These are phyloP conservation scores for Aspergillus ellipticus DNA, from an alignment of 495 filamentous ascomycete genomes.

Conservation along the genomic window DNA sequence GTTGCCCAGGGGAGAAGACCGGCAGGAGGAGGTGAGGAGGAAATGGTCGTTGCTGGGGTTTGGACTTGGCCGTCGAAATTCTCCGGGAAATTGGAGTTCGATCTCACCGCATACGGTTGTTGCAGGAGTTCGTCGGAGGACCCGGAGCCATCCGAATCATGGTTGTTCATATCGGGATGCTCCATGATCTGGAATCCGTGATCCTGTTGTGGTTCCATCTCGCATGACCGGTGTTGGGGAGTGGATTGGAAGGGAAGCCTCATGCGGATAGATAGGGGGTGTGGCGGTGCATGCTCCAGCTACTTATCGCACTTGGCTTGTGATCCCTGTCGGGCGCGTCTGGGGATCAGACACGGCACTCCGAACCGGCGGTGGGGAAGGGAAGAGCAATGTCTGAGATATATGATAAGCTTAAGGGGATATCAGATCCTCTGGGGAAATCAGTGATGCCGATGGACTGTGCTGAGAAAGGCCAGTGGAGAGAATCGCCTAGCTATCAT, in stretches of 20 bases:
- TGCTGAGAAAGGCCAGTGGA: too few relatives aligned
- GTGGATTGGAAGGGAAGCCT: constrained; percentile 11
- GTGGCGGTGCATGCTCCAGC: constrained; percentile 16
- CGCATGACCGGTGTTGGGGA: constrained; percentile 12
- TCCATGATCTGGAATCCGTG: constrained; percentile 42
- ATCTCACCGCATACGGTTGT: constrained; percentile 41
- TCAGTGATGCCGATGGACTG: too few relatives aligned
- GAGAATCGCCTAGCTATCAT: too few relatives aligned
- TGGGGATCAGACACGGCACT: not conserved
- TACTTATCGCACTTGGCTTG: not conserved
- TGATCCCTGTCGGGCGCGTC: not conserved
- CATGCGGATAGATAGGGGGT: constrained; percentile 18
- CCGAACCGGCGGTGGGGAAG: not conserved
- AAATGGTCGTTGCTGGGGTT: constrained; percentile 40
- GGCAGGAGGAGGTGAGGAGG: constrained; percentile 40
- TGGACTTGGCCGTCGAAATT: constrained; percentile 35
- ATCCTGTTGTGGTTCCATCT: constrained; percentile 24
- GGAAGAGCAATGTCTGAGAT: not conserved
- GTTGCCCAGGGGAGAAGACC: constrained; percentile 41
- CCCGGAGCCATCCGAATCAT: constrained; percentile 63
- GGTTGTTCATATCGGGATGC: constrained; percentile 49
- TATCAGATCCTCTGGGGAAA: too few relatives aligned
- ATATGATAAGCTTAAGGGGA: too few relatives aligned
- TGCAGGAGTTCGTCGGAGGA: constrained; percentile 57
- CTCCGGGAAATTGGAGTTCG: constrained; percentile 38